phyloP scores from a whole-genome alignment of 768 basidiomycete species.

The Trametes gibbosa region DNA sequence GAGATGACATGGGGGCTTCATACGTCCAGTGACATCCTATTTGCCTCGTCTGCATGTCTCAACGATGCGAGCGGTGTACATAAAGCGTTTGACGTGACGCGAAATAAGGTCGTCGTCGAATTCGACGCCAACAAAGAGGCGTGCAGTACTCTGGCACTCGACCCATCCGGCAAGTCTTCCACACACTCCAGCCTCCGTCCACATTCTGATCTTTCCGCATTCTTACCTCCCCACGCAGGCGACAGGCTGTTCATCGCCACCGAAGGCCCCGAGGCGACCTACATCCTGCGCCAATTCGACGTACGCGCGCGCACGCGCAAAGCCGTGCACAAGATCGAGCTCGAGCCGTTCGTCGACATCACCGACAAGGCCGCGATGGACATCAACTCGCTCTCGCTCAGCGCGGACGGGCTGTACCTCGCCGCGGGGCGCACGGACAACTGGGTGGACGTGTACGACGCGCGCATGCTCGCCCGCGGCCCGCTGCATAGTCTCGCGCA shows the following conservation, averaged over 20 bases:
- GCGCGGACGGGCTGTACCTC: slow-evolving; percentile 59
- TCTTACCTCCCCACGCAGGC: not conserved
- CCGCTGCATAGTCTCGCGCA: slow-evolving; percentile 52
- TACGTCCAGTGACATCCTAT: not conserved
- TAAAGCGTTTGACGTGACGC: slow-evolving; percentile 11
- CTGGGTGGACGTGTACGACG: slow-evolving; percentile 58
- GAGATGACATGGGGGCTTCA: slow-evolving; percentile 15
- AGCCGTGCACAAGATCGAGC: slow-evolving; percentile 1
- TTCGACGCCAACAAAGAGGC: slow-evolving; percentile 14
- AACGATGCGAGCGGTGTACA: slow-evolving; percentile 6
- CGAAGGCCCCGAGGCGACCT: not conserved
- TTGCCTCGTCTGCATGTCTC: slow-evolving; percentile 10
- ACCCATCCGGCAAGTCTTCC: slow-evolving; percentile 1
- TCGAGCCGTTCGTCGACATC: slow-evolving; percentile 16
- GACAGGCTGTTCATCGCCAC: slow-evolving; percentile 11
- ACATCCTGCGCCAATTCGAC: slow-evolving; percentile 15
- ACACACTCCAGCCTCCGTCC: not conserved
- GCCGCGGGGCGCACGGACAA: slow-evolving; percentile 63
- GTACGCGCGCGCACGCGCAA: not conserved
- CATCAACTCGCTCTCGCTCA: slow-evolving; percentile 51
- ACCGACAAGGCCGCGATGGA: slow-evolving; percentile 31
- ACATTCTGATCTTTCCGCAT: not conserved
- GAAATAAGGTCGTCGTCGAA: not conserved
- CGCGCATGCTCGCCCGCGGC: slow-evolving; percentile 47
- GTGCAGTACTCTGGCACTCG: slow-evolving; percentile 9